These are phyloP conservation scores for Gossypium turneri DNA, from an alignment of 345 rosid genomes.

Conservation along the genomic window DNA sequence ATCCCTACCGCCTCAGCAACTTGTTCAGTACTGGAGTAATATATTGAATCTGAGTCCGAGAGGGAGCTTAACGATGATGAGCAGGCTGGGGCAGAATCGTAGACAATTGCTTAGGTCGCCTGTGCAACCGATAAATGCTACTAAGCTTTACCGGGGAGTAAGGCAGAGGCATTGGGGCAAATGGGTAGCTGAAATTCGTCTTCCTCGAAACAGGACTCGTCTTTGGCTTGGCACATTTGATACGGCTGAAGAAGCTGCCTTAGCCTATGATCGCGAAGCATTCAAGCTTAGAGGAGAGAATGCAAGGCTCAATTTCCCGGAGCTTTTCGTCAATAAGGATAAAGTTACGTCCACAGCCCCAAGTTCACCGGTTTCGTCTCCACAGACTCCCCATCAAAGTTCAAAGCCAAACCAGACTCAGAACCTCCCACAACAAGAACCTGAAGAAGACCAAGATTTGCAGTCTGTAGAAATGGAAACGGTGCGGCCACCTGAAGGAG, in stretches of 20 bases:
- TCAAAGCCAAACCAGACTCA: too few relatives aligned
- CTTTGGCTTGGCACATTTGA: slow-evolving; percentile 95
- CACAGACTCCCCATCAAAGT: too few relatives aligned
- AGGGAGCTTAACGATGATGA: slow-evolving; percentile 80
- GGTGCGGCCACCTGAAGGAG: slow-evolving; percentile 17
- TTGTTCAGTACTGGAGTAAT: slow-evolving; percentile 62
- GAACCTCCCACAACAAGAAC: slow-evolving; percentile 21
- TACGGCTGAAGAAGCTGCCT: slow-evolving; percentile 84
- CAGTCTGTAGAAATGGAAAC: slow-evolving; percentile 12
- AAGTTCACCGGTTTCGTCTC: slow-evolving; percentile 27
- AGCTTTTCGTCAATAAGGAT: slow-evolving; percentile 62
- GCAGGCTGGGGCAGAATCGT: slow-evolving; percentile 54
- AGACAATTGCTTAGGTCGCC: slow-evolving; percentile 50
- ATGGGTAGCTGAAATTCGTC: slow-evolving; percentile 98
- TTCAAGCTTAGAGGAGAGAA: slow-evolving; percentile 84
- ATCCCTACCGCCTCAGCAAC: slow-evolving; percentile 35
- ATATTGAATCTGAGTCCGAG: slow-evolving; percentile 65
- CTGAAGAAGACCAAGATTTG: slow-evolving; percentile 17
- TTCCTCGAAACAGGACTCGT: slow-evolving; percentile 83
- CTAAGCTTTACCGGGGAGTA: slow-evolving; percentile 86
- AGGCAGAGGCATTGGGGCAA: slow-evolving; percentile 98
- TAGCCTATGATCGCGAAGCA: slow-evolving; percentile 96
- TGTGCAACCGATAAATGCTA: slow-evolving; percentile 61
- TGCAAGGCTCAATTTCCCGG: slow-evolving; percentile 87
- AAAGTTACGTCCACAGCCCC: slow-evolving; percentile 29